phyloP scores from a whole-genome alignment of 2,329 filamentous ascomycete species.

The Chaetothyriales sp. region DNA sequence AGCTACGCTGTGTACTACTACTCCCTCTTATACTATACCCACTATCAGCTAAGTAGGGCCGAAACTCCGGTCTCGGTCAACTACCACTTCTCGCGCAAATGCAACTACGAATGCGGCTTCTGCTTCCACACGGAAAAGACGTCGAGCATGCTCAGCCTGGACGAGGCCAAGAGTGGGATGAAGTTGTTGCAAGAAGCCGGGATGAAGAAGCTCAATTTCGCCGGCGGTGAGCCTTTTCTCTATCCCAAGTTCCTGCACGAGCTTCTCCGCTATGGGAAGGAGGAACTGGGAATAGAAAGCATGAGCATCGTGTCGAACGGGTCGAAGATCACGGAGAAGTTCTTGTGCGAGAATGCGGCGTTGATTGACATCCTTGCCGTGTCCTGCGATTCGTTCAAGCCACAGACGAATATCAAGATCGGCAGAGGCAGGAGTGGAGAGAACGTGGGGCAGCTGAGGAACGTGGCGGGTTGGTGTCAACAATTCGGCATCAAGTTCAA shows the following conservation, averaged over 20 bases:
- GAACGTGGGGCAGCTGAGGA: slow-evolving; percentile 34
- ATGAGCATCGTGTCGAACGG: slow-evolving; percentile 44
- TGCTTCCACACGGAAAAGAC: slow-evolving; percentile 45
- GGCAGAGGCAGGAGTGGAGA: slow-evolving; percentile 35
- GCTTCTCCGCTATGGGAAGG: slow-evolving; percentile 37
- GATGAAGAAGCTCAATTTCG: slow-evolving; percentile 44
- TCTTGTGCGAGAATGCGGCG: slow-evolving; percentile 29
- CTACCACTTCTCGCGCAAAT: slow-evolving; percentile 35
- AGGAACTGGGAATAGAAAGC: slow-evolving; percentile 36
- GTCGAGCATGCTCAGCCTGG: slow-evolving; percentile 30
- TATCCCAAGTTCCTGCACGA: slow-evolving; percentile 32
- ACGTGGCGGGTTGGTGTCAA: slow-evolving; percentile 34
- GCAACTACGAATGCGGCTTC: slow-evolving; percentile 39
- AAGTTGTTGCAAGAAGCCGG: slow-evolving; percentile 35
- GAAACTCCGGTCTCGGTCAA: slow-evolving; percentile 33
- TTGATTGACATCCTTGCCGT: slow-evolving; percentile 43
- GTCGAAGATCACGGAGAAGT: slow-evolving; percentile 32
- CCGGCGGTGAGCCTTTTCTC: slow-evolving; percentile 43
- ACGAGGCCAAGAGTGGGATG: slow-evolving; percentile 34
- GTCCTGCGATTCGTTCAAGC: slow-evolving; percentile 42
- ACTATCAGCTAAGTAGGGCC: neutral
- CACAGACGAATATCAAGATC: slow-evolving; percentile 38
- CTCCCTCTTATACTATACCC: neutral
- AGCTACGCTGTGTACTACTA: neutral
- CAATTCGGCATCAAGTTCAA: slow-evolving; percentile 41